Evolutionary conservation across 352 stramenopile genomes (phyloP), one percentile per base, ranked within the genome.

Genomic region (Phytopythium vexans): DNA sequence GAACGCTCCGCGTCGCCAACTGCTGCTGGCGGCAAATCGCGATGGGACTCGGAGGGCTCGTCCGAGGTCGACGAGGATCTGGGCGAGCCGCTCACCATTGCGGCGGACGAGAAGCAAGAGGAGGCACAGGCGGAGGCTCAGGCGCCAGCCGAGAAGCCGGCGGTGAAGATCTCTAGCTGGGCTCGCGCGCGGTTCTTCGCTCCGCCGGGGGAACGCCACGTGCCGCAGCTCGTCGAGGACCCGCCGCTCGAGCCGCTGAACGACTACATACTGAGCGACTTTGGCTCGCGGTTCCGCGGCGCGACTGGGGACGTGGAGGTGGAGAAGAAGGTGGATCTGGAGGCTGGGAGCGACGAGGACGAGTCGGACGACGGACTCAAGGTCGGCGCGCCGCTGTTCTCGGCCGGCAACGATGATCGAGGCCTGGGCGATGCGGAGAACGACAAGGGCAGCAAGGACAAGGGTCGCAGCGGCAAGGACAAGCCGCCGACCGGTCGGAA

Each of bases 251-350:
- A 94, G 55, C 81, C 83, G 41, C 61, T 94, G n/a, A 91, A 89
- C 39, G 83, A 94, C 45, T 88, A 84, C 52, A 94, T 94, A 43
- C 58, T 94, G 40, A 88, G 74, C 39, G 83, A 94, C 49, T 94
- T 94, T 64, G 64, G 80, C 56, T 81, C 81, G 34, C 68, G 83
- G 27, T 88, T 81, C 54, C 81, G 83, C 32, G 79, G 82, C 12
- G 34, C 50, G 8, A 60, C 74, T 1, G 71, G 78, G 35, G 66
- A 82, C 12, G 65, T 89, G 45, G 55, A 58, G 4, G 61, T 88
- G 12, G 61, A 88, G 52, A 82, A 84, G 49, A 46, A 72, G 8
- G 65, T 77, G 2, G 58, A 63, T 6, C 36, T 58, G 12, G 59
- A 44, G 35, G 58, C 57, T 2, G 70, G 47, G 14, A 52, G 62